phyloP scores from a whole-genome alignment of 2,329 filamentous ascomycete species.

The Byssoonygena ceratinophila region DNA sequence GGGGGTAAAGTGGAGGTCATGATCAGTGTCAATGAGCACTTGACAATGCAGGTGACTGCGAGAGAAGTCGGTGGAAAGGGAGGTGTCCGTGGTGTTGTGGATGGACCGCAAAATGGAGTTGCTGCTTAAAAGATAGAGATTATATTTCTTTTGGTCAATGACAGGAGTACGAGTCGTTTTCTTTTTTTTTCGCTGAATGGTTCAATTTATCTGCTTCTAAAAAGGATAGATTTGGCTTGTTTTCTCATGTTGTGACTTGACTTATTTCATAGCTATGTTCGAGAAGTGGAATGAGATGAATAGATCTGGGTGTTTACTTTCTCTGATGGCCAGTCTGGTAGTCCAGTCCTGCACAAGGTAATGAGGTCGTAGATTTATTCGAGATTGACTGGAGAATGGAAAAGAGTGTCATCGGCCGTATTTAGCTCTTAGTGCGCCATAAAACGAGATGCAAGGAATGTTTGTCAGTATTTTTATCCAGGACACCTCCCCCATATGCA shows the following conservation, averaged over 20 bases:
- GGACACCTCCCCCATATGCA: no score
- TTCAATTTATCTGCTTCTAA: neutral
- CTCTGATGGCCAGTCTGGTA: no score
- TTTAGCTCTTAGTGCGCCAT: no score
- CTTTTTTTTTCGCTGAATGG: no score
- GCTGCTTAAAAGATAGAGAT: conserved; percentile 14
- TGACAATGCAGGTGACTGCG: conserved; percentile 67
- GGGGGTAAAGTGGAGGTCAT: conserved; percentile 86
- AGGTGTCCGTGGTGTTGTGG: conserved; percentile 58
- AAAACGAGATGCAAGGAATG: no score
- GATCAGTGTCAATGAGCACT: conserved; percentile 72
- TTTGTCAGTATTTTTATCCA: no score
- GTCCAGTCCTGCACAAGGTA: no score
- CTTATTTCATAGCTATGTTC: neutral
- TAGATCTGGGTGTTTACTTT: neutral
- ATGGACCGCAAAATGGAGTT: conserved; percentile 32
- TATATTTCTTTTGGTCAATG: neutral
- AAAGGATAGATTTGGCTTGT: conserved; percentile 8
- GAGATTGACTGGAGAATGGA: no score
- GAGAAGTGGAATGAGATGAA: neutral
- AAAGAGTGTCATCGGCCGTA: no score
- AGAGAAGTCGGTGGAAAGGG: conserved; percentile 81
- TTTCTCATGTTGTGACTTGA: neutral
- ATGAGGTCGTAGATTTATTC: no score
- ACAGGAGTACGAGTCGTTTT: neutral